Evolutionary conservation across 768 basidiomycete genomes (phyloP).

Genomic region (Russula ochroleuca): DNA sequence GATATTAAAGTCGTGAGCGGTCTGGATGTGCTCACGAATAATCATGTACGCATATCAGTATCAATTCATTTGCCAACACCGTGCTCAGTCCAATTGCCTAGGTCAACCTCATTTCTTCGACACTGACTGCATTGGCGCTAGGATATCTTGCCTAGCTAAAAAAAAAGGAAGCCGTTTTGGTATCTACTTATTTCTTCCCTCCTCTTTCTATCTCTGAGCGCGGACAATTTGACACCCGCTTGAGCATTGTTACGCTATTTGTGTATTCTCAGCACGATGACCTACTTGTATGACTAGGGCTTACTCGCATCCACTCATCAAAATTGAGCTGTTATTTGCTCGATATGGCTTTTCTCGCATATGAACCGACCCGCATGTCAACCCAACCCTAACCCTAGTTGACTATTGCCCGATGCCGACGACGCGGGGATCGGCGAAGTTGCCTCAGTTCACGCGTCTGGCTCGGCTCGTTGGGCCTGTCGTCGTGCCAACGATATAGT

Average conservation of each 20-base stretch:
- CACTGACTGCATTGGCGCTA: slow-evolving; percentile 25
- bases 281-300: slow-evolving; percentile 11
- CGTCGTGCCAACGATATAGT: too few species aligned
- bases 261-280: slow-evolving; percentile 8
- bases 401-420: too few species aligned
- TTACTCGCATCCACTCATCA: neutral
- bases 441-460: too few species aligned
- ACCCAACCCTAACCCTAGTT: too few species aligned
- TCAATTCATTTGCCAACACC: too few species aligned
- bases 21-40: slow-evolving; percentile 70
- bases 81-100: neutral
- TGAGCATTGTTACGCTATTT: slow-evolving; percentile 12
- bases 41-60: slow-evolving; percentile 51
- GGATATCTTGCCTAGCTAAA: slow-evolving; percentile 23
- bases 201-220: too few species aligned
- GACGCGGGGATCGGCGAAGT: too few species aligned
- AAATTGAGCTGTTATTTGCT: neutral
- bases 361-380: too few species aligned
- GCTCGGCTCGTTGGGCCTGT: too few species aligned
- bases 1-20: slow-evolving; percentile 61
- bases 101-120: slow-evolving; percentile 28
- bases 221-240: neutral
- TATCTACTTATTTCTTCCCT: neutral
- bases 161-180: neutral
- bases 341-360: too few species aligned